Conservation (phyloP, 129 eudicot genomes). For the Scalesia atractyloides region DNA sequence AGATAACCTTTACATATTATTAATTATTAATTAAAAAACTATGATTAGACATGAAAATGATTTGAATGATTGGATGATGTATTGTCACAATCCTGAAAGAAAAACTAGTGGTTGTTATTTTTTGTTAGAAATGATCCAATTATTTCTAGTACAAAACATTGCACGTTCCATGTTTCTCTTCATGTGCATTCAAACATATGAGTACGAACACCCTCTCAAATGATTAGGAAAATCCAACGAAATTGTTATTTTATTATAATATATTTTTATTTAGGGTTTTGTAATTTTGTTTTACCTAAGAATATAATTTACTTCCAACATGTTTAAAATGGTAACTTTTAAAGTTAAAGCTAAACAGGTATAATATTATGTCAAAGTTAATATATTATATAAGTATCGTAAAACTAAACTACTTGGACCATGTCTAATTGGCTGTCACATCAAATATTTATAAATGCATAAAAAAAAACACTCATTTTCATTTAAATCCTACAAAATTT, state of each 20-base stretch:
- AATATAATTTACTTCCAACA: neutral
- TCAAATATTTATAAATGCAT: too few species aligned
- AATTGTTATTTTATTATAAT: neutral
- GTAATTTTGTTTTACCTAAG: neutral
- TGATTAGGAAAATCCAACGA: neutral
- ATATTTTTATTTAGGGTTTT: neutral
- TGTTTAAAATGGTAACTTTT: neutral
- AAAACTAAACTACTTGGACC: too few species aligned
- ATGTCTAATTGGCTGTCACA: too few species aligned
- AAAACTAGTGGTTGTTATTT: constrained; percentile 24
- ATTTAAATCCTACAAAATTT: too few species aligned
- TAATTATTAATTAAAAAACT: neutral
- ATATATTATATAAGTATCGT: too few species aligned
- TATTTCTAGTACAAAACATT: constrained; percentile 32
- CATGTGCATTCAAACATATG: constrained; percentile 12
- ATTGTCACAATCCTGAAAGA: constrained; percentile 23
- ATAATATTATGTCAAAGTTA: too few species aligned
- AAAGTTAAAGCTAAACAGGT: too few species aligned
- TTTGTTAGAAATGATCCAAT: constrained; percentile 9
- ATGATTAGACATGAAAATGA: constrained; percentile 13
- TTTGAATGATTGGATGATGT: constrained; percentile 34
- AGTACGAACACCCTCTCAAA: constrained; percentile 5
- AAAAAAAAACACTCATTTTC: too few species aligned
- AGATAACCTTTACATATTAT: too few species aligned
- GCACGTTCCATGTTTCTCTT: constrained; percentile 29